Evolutionary conservation across 805 yeast genomes (phyloP).

Genomic region (Myxozyma melibiosi): DNA sequence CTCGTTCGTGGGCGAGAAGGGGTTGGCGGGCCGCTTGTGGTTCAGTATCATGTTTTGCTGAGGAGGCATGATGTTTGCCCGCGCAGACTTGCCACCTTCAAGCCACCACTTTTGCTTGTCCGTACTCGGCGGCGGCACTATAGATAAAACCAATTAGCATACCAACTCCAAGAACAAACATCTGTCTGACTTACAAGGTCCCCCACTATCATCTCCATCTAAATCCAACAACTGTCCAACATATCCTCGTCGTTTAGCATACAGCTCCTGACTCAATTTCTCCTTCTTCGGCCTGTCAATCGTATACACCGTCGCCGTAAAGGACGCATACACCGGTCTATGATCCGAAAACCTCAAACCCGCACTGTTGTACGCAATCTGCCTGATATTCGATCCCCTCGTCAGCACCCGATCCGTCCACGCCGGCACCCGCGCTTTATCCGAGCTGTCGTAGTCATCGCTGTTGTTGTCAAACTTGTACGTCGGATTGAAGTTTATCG

Average conservation of each 20-base stretch:
- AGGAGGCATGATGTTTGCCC: conserved; percentile 56
- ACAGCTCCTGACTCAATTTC: conserved; percentile 58
- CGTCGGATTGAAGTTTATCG: conserved; percentile 81
- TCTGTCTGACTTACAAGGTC: background rate
- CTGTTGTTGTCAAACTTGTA: conserved; percentile 91
- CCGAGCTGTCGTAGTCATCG: conserved; percentile 78
- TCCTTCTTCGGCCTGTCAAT: conserved; percentile 66
- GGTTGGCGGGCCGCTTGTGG: conserved; percentile 70
- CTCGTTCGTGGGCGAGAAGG: conserved; percentile 58
- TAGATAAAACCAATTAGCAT: too few relatives aligned
- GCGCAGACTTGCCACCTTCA: conserved; percentile 72
- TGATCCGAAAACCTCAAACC: conserved; percentile 76
- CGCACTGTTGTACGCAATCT: conserved; percentile 68
- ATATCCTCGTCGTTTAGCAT: conserved; percentile 55
- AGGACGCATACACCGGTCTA: conserved; percentile 86
- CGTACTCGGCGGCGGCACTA: conserved; percentile 86
- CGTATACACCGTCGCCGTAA: conserved; percentile 63
- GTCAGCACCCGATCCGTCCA: conserved; percentile 92
- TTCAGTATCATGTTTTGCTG: conserved; percentile 57
- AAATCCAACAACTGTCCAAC: conserved; percentile 42
- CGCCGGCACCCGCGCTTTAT: conserved; percentile 89
- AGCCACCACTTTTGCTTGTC: conserved; percentile 91
- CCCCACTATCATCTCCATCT: conserved; percentile 20
- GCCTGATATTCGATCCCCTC: conserved; percentile 59
- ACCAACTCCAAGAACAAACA: conserved; percentile 30